Conservation (phyloP, 2,329 filamentous ascomycete genomes). For the Pezicula radicicola region DNA sequence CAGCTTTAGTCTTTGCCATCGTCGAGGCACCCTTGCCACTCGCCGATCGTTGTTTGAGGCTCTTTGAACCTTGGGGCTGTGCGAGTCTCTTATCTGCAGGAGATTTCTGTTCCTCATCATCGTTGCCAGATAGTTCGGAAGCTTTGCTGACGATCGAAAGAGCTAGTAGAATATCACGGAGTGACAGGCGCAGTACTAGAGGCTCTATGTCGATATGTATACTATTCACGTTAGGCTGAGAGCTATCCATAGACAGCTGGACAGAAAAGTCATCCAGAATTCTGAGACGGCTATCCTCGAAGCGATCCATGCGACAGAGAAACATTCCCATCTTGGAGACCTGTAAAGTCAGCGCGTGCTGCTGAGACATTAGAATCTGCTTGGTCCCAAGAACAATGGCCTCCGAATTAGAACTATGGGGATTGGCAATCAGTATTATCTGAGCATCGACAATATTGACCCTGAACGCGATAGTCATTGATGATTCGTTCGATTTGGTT, state of each 20-base stretch:
- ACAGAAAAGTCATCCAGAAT: constrained; percentile 97
- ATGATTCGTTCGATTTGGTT: constrained; percentile 30
- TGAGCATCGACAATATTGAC: constrained; percentile 96
- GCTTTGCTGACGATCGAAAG: constrained; percentile 91
- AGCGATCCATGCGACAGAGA: constrained; percentile 95
- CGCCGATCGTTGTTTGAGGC: constrained; percentile 52
- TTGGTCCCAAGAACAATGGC: constrained; percentile 94
- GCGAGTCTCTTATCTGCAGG: constrained; percentile 53
- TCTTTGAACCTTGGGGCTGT: constrained; percentile 38
- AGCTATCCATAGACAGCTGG: constrained; percentile 79
- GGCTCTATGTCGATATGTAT: constrained; percentile 90
- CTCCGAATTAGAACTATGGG: constrained; percentile 83
- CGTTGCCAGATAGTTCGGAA: constrained; percentile 73
- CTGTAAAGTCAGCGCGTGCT: constrained; percentile 91
- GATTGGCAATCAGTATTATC: constrained; percentile 94
- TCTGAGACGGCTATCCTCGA: constrained; percentile 83
- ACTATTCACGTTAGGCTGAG: constrained; percentile 61
- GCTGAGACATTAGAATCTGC: constrained; percentile 87
- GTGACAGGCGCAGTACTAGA: constrained; percentile 81
- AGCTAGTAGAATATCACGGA: constrained; percentile 91
- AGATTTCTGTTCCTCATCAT: constrained; percentile 45
- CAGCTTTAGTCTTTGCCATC: constrained; percentile 38
- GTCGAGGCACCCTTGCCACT: constrained; percentile 56
- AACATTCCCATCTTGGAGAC: constrained; percentile 97
- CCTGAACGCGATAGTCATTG: constrained; percentile 80